Base-by-base conservation (phyloP, 1,284 basidiomycete genomes). In the Fomitopsis schrenkii region DNA sequence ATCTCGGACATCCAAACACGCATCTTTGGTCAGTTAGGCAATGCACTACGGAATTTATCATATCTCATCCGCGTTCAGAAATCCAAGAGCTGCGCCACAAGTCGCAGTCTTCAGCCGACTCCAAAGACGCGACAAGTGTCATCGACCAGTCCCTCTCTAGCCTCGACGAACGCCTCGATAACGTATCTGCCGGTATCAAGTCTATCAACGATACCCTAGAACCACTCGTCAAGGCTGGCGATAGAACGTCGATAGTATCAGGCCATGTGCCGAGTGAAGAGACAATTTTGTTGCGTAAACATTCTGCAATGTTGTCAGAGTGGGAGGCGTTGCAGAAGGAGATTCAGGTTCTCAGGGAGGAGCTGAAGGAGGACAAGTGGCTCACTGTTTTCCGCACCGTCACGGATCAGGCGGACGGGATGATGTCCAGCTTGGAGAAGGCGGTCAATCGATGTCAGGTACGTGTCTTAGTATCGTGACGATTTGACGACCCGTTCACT, bases 331-430 rank as follows among this genome's bases (percentile, higher is more conserved):
- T 94, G 2, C 88, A 92, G 70, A 83, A 86, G 54, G 93, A 96
- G 67, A 91, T 89, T 59, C 90, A 93, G 28, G 84, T 88, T 46
- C 76, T 98, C 62, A 81, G 91, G 65, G 92, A 94, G 70, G 96
- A 98, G 74, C 80, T 98, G 62, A 94, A 93, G 74, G 97, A 98
- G 74, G 95, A 98, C 75, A 95, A 94, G 71, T 97, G 94, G 90
- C 81, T 98, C 68, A 90, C 90, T 9, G 91, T 97, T n/a, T 98
- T 98, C 74, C 83, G 93, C 65, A 95, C 93, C 41, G 94, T 95
- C 46, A 91, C 90, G 14, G 88, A 93, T 64, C 95, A 98, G 74
- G 95, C 95, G 38, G 91, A 96, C 71, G 93, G 92, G 33, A 97
- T 98, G 95, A 96, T 98, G 94, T 86, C 88, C 33, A 94, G 93